Evolutionary conservation across 148 eudicot species (phyloP).

Genomic region (Nepenthes gracilis): DNA sequence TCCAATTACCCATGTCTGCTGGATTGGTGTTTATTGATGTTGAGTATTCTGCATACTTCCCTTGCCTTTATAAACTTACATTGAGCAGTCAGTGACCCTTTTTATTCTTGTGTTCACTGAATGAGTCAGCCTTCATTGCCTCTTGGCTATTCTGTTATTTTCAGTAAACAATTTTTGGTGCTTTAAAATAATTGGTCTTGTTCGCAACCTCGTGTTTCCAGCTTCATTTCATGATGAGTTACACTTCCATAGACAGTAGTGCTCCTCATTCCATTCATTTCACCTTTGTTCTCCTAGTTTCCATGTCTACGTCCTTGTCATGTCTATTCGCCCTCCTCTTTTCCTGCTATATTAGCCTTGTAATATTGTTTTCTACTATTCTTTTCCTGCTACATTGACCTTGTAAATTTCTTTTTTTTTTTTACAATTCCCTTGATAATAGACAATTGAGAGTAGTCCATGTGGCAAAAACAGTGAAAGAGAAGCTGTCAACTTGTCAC

Average conservation of each 20-base stretch:
- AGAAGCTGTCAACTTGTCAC: constrained; percentile 87
- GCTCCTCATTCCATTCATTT: background rate
- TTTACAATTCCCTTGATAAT: constrained; percentile 11
- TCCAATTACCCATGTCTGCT: too few relatives aligned
- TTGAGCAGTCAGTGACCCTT: too few relatives aligned
- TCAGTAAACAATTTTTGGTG: too few relatives aligned
- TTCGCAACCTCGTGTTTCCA: constrained; percentile 18
- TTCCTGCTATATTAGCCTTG: background rate
- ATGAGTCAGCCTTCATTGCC: too few relatives aligned
- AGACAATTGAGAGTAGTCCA: constrained; percentile 99
- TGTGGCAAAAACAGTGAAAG: constrained; percentile 77
- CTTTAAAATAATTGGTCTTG: too few relatives aligned
- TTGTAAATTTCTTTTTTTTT: background rate
- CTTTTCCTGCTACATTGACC: background rate
- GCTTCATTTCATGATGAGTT: background rate
- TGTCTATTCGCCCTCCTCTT: background rate
- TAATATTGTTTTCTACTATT: constrained; percentile 2
- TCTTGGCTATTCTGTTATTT: too few relatives aligned
- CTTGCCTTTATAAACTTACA: too few relatives aligned
- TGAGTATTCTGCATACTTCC: too few relatives aligned
- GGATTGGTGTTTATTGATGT: too few relatives aligned
- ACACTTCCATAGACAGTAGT: too few relatives aligned
- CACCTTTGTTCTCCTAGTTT: background rate
- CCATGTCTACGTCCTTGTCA: background rate
- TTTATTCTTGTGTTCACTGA: too few relatives aligned